These are phyloP conservation scores for Coprinellus micaceus DNA, from an alignment of 768 basidiomycete genomes.

Conservation along the genomic window DNA sequence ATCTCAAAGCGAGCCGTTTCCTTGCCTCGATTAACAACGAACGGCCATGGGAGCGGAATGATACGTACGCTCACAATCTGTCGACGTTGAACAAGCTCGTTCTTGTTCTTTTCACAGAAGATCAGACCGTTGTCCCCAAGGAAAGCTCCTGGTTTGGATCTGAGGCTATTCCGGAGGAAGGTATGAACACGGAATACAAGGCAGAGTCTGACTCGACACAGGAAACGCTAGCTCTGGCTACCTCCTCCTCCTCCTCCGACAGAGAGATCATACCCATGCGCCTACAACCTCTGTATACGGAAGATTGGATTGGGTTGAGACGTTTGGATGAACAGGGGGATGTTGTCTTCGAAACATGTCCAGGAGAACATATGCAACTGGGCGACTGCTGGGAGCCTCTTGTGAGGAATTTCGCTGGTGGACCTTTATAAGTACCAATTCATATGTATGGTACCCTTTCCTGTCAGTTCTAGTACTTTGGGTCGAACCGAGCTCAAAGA, in stretches of 20 bases:
- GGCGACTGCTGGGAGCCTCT: conserved; percentile 57
- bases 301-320: conserved; percentile 82
- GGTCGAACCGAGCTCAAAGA: too few relatives aligned
- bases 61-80: conserved; percentile 58
- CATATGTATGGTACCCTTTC: too few relatives aligned
- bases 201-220: not conserved
- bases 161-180: conserved; percentile 44
- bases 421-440: conserved; percentile 1
- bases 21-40: conserved; percentile 81
- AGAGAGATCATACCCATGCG: conserved; percentile 62
- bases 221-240: too few relatives aligned
- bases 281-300: conserved; percentile 63
- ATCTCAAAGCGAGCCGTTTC: conserved; percentile 62
- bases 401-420: conserved; percentile 41
- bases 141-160: conserved; percentile 87
- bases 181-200: not conserved
- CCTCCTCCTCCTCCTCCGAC: conserved; percentile 4
- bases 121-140: conserved; percentile 78
- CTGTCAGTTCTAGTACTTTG: too few relatives aligned
- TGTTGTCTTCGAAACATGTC: conserved; percentile 59
- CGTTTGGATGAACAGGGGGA: conserved; percentile 62
- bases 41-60: conserved; percentile 46
- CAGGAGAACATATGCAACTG: conserved; percentile 76
- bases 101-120: conserved; percentile 68
- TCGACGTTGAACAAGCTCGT: conserved; percentile 62